A percentile compares a stretch with the other conserved stretches of the same genome.
These are phyloP conservation scores for Exophiala calicioides DNA, from an alignment of 2,329 filamentous ascomycete species.

Conservation along the genomic window DNA sequence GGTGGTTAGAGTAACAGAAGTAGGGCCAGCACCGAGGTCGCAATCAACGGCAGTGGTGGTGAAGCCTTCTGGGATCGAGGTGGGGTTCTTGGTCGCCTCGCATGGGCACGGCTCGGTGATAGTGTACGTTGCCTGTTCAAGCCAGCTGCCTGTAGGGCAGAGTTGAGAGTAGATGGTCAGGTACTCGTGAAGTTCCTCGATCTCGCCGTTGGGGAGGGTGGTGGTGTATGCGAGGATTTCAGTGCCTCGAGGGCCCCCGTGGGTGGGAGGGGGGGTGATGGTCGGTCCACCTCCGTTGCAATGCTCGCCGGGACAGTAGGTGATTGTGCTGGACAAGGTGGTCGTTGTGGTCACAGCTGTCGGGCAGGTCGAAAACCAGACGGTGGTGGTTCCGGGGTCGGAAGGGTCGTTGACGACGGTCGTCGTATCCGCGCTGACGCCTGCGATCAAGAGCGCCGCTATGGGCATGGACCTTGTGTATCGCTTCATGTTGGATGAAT, in stretches of 20 bases:
- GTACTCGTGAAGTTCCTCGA: conserved; percentile 30
- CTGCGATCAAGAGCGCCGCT: conserved; percentile 25
- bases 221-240: conserved; percentile 27
- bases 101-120: conserved; percentile 37
- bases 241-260: conserved; percentile 8
- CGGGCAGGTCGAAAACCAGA: conserved; percentile 29
- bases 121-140: conserved; percentile 35
- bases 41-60: conserved; percentile 29
- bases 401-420: conserved; percentile 20
- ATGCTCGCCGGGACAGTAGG: conserved; percentile 23
- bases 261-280: conserved; percentile 26
- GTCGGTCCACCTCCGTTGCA: conserved; percentile 22
- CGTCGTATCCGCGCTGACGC: conserved; percentile 29
- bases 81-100: conserved; percentile 15
- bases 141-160: conserved; percentile 29
- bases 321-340: conserved; percentile 30
- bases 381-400: conserved; percentile 23
- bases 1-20: conserved; percentile 29
- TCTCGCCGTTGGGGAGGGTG: conserved; percentile 27
- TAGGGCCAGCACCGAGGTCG: conserved; percentile 22
- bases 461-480: conserved; percentile 18
- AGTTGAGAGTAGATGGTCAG: conserved; percentile 32
- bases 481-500: conserved; percentile 24
- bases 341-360: conserved; percentile 29
- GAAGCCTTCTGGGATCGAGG: conserved; percentile 25